Evolutionary conservation across 2,329 filamentous ascomycete species (phyloP), one percentile per base, ranked within the genome.

Genomic region (Nakataea oryzae): DNA sequence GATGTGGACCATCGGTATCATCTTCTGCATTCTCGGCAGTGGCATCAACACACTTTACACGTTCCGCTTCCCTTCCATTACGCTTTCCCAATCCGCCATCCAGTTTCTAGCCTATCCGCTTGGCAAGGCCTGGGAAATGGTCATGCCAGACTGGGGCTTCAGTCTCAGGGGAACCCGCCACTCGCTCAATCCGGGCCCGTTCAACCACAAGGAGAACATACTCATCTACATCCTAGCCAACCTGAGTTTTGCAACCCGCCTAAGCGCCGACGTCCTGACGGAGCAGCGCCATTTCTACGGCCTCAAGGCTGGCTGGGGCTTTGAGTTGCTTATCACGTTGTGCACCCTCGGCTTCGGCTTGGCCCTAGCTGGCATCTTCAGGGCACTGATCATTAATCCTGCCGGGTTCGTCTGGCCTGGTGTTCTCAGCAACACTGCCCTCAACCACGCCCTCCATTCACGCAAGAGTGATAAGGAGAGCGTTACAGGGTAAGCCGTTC

Each of bases 361-460:
- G 60, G 79, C 78, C 6, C 69, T 81, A 41, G 79, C 80, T 0
- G 79, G 79, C 3, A 69, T 81, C 59, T 73, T 72, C 26, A 69
- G 74, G 13, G 72, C 74, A 7, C 75, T 78, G 66, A 74, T 83
- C 0, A 73, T 79, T 5, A 71, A 74, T 30, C 81, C 78, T 0
- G 74, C 78, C 2, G 72, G 74, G 1, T 77, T 83, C 71, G 72
- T 82, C n/a, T 83, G 81, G 80, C 81, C 81, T 0, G 75, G 78
- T 27, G 78, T 79, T 0, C 69, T 83, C 12, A 78, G 79, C 4
- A 81, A 79, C 62, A 75, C 76, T 0, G 77, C 78, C 0, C 68
- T 83, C 17, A 74, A 82, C 28, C 69, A 70, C 13, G 73, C 71
- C 14, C 69, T 73, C 6, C 75, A 81, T 66, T 74, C 78, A 0